Base-by-base conservation (phyloP, 306 rosid species). In the Rosa lucieae region DNA sequence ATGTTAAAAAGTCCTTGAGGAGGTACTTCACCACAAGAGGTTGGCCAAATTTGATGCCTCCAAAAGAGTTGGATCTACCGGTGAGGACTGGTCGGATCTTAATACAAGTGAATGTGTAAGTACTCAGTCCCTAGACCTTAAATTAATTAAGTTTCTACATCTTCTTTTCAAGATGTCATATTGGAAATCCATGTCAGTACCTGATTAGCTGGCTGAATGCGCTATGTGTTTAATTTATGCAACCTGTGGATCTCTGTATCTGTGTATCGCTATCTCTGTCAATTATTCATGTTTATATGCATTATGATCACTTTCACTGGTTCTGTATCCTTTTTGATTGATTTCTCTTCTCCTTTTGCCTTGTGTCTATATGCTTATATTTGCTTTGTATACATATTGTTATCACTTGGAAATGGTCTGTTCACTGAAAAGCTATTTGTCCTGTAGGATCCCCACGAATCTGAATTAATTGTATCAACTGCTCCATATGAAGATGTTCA, bases 1-100 rank as follows among this genome's bases (percentile, higher is more conserved):
- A 70, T 74, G 77, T 92, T 51, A 92, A 89, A 91, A 53, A 39
- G 37, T 91, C 92, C 90, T 93, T 84, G 90, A 91, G 72, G 97
- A 93, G 86, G 89, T 87, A 79, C 91, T 95, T 80, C 85, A 83
- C 58, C 87, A 80, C 89, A 92, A 90, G 85, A 85, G 69, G 84
- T 88, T 91, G 84, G 90, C 89, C 79, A 89, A 88, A 82, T 73
- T 87, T 83, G 94, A 88, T 80, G 86, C 88, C 77, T 84, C 88
- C 67, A 81, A 79, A 75, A 83, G 87, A 77, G 85, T 67, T 80
- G 88, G 89, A 79, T 80, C 85, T 39, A 81, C 81, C 58, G 37
- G 72, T 81, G 90, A 88, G 77, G 93, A 82, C 83, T 85, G 85
- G 85, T 82, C 89, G n/a, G 86, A 77, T 81, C 82, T 77, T 55